Percentiles rank a stretch among this genome's conserved stretches.
Evolutionary conservation across 2,329 filamentous ascomycete species (phyloP).

Genomic region (Ilyonectria sp.): DNA sequence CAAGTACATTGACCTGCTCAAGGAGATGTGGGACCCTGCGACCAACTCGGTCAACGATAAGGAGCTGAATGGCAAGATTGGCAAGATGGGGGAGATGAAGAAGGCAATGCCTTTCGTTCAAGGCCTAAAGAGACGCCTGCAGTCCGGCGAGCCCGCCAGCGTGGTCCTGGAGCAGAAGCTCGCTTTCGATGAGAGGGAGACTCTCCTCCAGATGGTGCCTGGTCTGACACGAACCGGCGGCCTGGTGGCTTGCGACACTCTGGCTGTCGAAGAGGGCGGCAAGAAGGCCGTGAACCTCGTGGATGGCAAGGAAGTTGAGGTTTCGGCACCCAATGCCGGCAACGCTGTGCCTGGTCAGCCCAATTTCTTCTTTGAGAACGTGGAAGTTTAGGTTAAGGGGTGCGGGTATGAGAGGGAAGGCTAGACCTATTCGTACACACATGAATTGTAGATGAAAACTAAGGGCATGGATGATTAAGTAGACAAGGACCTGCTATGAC

Average conservation of each 20-base stretch:
- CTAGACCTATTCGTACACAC: conserved; percentile 29
- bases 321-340: conserved; percentile 73
- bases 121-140: conserved; percentile 84
- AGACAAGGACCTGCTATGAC: conserved; percentile 22
- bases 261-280: conserved; percentile 79
- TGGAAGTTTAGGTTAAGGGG: conserved; percentile 63
- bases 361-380: conserved; percentile 88
- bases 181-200: conserved; percentile 86
- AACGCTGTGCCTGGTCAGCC: conserved; percentile 86
- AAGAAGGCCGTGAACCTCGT: conserved; percentile 74
- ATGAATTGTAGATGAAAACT: conserved; percentile 24
- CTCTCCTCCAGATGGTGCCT: conserved; percentile 83
- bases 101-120: conserved; percentile 99
- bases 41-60: conserved; percentile 82
- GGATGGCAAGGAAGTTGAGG: conserved; percentile 69
- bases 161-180: conserved; percentile 87
- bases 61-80: conserved; percentile 81
- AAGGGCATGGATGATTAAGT: conserved; percentile 1
- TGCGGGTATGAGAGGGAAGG: conserved; percentile 20
- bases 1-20: conserved; percentile 87
- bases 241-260: conserved; percentile 79
- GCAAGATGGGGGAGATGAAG: conserved; percentile 92
- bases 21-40: conserved; percentile 75
- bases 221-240: conserved; percentile 83
- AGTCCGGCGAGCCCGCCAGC: conserved; percentile 76